Conservation (phyloP, 176 grass and related monocot species). For the Eleusine coracana region DNA sequence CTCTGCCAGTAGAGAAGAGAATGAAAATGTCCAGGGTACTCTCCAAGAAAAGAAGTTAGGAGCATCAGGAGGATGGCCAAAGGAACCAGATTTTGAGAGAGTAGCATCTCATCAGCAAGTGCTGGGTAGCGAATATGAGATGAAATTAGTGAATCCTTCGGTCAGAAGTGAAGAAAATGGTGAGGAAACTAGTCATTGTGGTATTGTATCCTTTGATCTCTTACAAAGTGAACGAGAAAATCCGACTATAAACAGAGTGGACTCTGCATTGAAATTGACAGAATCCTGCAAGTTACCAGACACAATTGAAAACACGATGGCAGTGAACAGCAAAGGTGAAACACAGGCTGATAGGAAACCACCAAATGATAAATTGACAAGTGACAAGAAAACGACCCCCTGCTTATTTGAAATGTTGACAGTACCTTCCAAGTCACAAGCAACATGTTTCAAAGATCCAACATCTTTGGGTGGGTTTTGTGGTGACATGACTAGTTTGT, state of each 20-base stretch:
- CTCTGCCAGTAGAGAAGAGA: conserved; percentile 35
- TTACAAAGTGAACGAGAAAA: conserved; percentile 24
- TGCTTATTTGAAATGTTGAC: conserved; percentile 77
- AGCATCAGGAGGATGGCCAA: conserved; percentile 19
- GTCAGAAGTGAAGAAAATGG: conserved; percentile 16
- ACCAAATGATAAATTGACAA: conserved; percentile 40
- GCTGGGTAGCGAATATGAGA: conserved; percentile 33
- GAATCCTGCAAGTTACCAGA: conserved; percentile 30
- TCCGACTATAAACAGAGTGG: conserved; percentile 25
- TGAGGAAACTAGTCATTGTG: conserved; percentile 7
- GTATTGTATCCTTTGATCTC: conserved; percentile 4
- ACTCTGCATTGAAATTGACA: conserved; percentile 45
- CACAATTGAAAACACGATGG: conserved; percentile 9
- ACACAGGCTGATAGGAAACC: conserved; percentile 27
- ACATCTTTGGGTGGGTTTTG: conserved; percentile 25
- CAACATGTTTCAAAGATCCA: conserved; percentile 24
- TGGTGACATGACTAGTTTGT: conserved; percentile 15
- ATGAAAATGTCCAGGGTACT: conserved; percentile 31
- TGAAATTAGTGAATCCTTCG: conserved; percentile 31
- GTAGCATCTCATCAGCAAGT: background rate
- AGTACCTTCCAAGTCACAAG: conserved; percentile 49
- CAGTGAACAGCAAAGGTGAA: conserved; percentile 39
- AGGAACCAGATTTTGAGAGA: conserved; percentile 23
- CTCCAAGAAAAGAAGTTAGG: conserved; percentile 24
- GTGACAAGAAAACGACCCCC: conserved; percentile 45